These are phyloP conservation scores for Penicillium sp. DNA, from an alignment of 2,329 filamentous ascomycete species.

Conservation along the genomic window DNA sequence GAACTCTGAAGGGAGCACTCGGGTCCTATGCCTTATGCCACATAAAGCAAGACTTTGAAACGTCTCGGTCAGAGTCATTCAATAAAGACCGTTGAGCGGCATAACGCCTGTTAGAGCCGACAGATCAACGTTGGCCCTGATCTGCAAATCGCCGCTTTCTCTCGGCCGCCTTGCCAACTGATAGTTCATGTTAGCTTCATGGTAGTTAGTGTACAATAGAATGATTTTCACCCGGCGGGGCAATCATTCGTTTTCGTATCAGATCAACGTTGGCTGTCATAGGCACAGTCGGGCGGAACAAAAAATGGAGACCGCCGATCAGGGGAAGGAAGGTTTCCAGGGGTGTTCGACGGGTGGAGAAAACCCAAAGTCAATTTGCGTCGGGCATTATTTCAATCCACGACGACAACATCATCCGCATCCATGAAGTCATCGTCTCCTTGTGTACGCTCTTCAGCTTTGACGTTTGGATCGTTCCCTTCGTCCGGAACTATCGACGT, in stretches of 20 bases:
- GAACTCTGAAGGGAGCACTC: neutral
- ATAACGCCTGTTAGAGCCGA: slow-evolving; percentile 7
- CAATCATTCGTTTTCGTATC: neutral
- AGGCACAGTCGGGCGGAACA: slow-evolving; percentile 8
- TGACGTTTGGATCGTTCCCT: slow-evolving; percentile 15
- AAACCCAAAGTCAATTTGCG: neutral
- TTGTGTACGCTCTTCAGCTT: slow-evolving; percentile 3
- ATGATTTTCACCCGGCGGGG: slow-evolving; percentile 1
- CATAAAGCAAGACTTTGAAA: neutral
- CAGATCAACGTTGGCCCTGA: slow-evolving; percentile 10
- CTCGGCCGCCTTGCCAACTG: neutral
- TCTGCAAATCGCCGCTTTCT: neutral
- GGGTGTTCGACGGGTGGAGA: neutral
- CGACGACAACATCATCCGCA: slow-evolving; percentile 33
- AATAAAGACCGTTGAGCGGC: neutral
- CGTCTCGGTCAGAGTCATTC: neutral
- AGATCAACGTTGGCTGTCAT: slow-evolving; percentile 6
- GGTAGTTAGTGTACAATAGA: neutral
- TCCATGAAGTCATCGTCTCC: slow-evolving; percentile 27
- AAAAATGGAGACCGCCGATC: slow-evolving; percentile 13
- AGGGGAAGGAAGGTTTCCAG: slow-evolving; percentile 3
- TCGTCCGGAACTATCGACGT: slow-evolving; percentile 24
- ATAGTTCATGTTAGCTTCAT: neutral
- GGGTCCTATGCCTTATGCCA: neutral
- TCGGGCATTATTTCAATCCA: slow-evolving; percentile 22